These are phyloP conservation scores for Penicillium sp. DNA, from an alignment of 2,329 filamentous ascomycete genomes.

Conservation along the genomic window DNA sequence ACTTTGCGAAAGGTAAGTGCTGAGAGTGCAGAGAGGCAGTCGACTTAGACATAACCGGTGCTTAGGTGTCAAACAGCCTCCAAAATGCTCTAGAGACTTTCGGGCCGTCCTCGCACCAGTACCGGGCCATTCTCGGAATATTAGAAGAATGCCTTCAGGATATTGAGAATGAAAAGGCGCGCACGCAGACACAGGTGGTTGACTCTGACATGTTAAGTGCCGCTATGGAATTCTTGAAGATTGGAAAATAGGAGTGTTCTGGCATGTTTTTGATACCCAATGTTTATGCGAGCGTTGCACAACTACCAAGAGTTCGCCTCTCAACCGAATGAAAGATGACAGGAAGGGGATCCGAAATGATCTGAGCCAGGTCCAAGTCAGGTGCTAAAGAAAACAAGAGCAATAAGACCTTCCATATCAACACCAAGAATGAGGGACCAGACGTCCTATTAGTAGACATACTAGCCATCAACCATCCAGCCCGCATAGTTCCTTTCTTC, in stretches of 20 bases:
- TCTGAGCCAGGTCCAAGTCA: neutral
- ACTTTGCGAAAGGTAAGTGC: conserved; percentile 17
- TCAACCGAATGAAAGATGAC: no score
- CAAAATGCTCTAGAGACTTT: conserved; percentile 42
- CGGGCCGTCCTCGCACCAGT: conserved; percentile 37
- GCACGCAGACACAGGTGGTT: conserved; percentile 10
- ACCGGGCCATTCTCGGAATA: conserved; percentile 36
- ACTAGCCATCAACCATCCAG: neutral
- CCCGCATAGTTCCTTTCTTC: neutral
- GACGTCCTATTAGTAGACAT: neutral
- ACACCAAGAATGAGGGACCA: neutral
- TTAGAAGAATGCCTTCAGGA: conserved; percentile 34
- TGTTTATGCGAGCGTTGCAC: neutral
- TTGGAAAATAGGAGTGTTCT: conserved; percentile 19
- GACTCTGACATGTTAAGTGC: conserved; percentile 32
- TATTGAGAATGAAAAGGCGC: conserved; percentile 21
- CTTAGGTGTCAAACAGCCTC: conserved; percentile 44
- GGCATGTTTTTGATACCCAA: conserved; percentile 9
- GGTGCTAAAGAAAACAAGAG: neutral
- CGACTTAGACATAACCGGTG: neutral
- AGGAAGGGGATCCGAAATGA: neutral
- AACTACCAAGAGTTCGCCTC: no score
- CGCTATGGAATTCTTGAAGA: conserved; percentile 35
- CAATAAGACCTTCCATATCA: neutral
- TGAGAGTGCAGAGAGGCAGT: neutral